Base-by-base conservation (phyloP, 2,329 filamentous ascomycete species). In the Pestalotiopsis sp. region DNA sequence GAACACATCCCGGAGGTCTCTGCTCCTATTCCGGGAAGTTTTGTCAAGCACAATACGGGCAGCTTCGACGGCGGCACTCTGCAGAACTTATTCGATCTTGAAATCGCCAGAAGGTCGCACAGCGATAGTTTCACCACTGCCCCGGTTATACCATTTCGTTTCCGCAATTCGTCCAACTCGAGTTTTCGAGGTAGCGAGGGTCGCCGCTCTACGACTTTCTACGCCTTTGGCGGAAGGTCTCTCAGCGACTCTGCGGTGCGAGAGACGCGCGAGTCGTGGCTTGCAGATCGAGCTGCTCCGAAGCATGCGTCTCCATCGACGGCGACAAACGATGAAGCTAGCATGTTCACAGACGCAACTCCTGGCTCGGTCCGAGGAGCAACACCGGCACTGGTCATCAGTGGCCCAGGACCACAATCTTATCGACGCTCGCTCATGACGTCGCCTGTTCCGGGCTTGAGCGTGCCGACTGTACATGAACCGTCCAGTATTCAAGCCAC, bases 401-500 rank as follows among this genome's bases (percentile, higher is more conserved):
- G 13, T n/a, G 39, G 20, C 27, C 36, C 23, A 9, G 25, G 41
- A 12, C 27, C 39, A 20, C 23, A 63, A 11, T 38, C 61, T 23
- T 25, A 45, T 20, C 11, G 56, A 27, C 31, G 61, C 31, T 65
- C 65, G 5, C 59, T 62, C 27, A 20, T 62, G 25, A 62, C 59
- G 13, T 39, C 59, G n/a, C 31, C 59, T 5, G 59, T 62, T 17
- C 7, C 66, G 20, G 59, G 27, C 36, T 61, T 77, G 3, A 70
- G 74, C 13, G 71, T 77, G 17, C 76, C 76, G 3, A 68, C 58
- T 12, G 61, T 69, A 14, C 38, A 71, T 27, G 75, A 75, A 68
- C 74, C 76, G 1, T 77, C 74, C 39, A 79, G 77, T 65, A 77
- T 78, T 71, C 77, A 78, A 41, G 71, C 70, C 9, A 78, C 76